Conservation (phyloP, 192 early-diverging fungal genomes). For the Spizellomyces sp. region DNA sequence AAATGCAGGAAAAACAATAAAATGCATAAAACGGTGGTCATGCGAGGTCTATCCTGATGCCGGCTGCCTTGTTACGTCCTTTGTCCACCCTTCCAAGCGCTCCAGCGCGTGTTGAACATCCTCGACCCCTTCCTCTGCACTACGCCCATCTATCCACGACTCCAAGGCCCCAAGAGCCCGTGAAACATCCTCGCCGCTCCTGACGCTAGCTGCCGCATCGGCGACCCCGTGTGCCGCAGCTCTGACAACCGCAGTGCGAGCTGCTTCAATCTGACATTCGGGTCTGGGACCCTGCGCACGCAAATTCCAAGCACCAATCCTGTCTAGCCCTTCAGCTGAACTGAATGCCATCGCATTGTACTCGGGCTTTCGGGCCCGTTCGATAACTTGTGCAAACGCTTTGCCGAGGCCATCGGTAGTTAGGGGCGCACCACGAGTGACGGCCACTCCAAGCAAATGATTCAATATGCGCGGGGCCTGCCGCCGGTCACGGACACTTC, state of each 20-base stretch:
- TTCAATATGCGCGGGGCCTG: conserved; percentile 15
- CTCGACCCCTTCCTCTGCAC: neutral
- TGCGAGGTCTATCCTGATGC: too few species aligned
- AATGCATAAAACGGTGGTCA: too few species aligned
- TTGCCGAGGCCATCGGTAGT: neutral
- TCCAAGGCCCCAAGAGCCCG: conserved; percentile 14
- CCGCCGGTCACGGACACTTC: conserved; percentile 7
- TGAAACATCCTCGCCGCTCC: conserved; percentile 16
- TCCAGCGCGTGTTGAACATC: conserved; percentile 5
- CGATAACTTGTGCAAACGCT: conserved; percentile 20
- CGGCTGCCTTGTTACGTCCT: too few species aligned
- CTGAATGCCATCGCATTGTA: conserved; percentile 25
- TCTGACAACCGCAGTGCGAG: conserved; percentile 12
- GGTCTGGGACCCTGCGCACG: conserved; percentile 1
- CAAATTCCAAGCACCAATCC: conserved; percentile 15
- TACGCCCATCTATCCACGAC: conserved; percentile 6
- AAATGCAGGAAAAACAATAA: too few species aligned
- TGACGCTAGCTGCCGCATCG: conserved; percentile 10
- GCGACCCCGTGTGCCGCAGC: conserved; percentile 28
- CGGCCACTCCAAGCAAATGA: conserved; percentile 3
- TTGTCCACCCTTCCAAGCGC: neutral
- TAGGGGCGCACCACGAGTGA: conserved; percentile 6
- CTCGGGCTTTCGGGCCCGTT: neutral
- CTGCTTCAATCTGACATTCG: neutral
- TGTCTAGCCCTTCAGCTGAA: neutral